Conservation (phyloP, 2,329 filamentous ascomycete genomes). For the Thelonectria blattea region DNA sequence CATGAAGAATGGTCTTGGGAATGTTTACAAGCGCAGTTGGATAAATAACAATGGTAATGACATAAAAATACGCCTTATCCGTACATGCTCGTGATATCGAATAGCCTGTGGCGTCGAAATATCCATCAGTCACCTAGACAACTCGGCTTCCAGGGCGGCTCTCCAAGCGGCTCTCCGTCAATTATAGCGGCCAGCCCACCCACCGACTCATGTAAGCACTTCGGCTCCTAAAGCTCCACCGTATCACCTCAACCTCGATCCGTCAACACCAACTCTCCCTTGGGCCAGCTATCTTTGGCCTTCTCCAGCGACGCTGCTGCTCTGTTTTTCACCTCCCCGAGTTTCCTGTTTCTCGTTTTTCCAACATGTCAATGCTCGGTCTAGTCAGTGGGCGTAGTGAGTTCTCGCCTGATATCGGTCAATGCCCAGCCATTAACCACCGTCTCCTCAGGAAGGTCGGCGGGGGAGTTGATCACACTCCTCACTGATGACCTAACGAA, state of each 20-base stretch:
- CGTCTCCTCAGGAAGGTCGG: constrained; percentile 60
- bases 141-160: too few relatives aligned
- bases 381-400: constrained; percentile 51
- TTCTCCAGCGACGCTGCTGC: not conserved
- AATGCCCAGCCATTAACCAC: constrained; percentile 22
- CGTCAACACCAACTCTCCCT: not conserved
- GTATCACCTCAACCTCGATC: not conserved
- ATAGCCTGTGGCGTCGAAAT: too few relatives aligned
- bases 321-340: not conserved
- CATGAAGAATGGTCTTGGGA: too few relatives aligned
- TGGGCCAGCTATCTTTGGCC: not conserved
- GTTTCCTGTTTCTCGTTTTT: constrained; percentile 25
- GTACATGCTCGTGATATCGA: too few relatives aligned
- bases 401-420: constrained; percentile 27
- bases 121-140: too few relatives aligned
- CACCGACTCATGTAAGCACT: too few relatives aligned
- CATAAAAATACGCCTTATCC: too few relatives aligned
- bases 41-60: too few relatives aligned
- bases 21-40: too few relatives aligned
- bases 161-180: too few relatives aligned
- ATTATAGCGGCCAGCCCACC: too few relatives aligned
- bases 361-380: constrained; percentile 38
- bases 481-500: constrained; percentile 67
- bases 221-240: too few relatives aligned
- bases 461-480: constrained; percentile 67